phyloP scores from a whole-genome alignment of 169 alveolate species.

The Theileria luwenshuni region DNA sequence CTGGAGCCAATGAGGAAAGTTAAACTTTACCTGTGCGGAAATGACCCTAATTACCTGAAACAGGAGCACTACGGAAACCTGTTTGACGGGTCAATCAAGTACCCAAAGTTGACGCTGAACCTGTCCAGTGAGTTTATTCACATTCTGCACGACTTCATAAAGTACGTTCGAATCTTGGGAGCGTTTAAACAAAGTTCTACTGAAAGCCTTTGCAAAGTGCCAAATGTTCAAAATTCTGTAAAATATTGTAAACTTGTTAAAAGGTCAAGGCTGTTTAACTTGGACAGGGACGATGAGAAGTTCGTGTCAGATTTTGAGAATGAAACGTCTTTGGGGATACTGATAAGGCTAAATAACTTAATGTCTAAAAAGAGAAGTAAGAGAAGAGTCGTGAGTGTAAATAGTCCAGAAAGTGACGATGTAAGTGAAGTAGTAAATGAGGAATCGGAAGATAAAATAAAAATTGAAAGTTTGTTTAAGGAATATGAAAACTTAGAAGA shows the following conservation, averaged over 20 bases:
- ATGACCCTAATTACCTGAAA: constrained; percentile 1
- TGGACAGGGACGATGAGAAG: not conserved
- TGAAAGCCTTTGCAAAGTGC: constrained; percentile 22
- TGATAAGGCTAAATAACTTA: not conserved
- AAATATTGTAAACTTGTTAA: constrained; percentile 29
- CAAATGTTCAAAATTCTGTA: constrained; percentile 22
- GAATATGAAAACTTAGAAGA: not conserved
- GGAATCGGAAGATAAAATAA: not conserved
- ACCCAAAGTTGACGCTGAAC: constrained; percentile 29
- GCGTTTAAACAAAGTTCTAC: constrained; percentile 21
- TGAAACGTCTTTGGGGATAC: constrained; percentile 7
- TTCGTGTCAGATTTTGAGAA: not conserved
- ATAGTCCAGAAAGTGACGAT: not conserved
- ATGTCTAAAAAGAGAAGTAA: not conserved
- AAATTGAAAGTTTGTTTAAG: not conserved
- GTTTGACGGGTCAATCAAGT: constrained; percentile 43
- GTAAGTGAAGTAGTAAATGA: not conserved
- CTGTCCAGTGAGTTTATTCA: constrained; percentile 37
- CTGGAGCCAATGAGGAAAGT: constrained; percentile 13
- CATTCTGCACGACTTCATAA: constrained; percentile 40
- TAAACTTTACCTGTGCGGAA: constrained; percentile 19
- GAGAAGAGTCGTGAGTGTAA: not conserved
- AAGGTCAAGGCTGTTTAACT: not conserved
- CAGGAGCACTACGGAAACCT: constrained; percentile 11
- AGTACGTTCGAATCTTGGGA: constrained; percentile 37